Conservation (phyloP, 202 grass and related monocot species). For the Cymbopogon flexuosus region DNA sequence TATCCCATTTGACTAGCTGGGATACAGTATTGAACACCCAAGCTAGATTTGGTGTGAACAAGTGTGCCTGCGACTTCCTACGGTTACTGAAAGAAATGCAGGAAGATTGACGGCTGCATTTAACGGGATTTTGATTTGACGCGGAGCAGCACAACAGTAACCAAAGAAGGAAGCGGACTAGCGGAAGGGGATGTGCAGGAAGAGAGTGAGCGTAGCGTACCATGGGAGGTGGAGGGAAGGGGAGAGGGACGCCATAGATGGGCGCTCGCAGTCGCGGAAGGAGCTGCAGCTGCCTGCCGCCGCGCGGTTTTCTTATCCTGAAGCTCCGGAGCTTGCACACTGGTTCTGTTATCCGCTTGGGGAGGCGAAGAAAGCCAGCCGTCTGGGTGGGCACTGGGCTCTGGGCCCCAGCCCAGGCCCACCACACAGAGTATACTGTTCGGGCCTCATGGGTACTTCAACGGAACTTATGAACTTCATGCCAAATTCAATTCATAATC, state of each 20-base stretch:
- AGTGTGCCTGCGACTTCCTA: neutral
- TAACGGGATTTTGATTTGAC: neutral
- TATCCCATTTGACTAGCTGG: neutral
- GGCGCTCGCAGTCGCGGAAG: constrained; percentile 21
- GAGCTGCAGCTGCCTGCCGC: neutral
- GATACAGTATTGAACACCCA: neutral
- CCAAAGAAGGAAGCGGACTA: neutral
- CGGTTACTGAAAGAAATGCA: neutral
- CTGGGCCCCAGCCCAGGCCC: neutral
- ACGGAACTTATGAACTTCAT: neutral
- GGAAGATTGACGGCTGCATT: neutral
- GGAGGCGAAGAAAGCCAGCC: too few relatives aligned
- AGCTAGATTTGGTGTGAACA: neutral
- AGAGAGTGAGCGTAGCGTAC: constrained; percentile 14
- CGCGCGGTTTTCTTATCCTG: constrained; percentile 38
- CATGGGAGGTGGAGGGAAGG: constrained; percentile 47
- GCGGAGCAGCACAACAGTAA: neutral
- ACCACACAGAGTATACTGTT: neutral
- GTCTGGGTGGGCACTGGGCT: neutral
- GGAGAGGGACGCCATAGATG: constrained; percentile 50
- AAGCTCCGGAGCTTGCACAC: neutral
- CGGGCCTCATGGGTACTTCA: neutral
- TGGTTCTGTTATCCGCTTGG: neutral
- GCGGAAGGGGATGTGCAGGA: neutral
- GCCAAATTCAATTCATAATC: neutral